Conservation (phyloP, 257 asterid species). For the Petunia axillaris region DNA sequence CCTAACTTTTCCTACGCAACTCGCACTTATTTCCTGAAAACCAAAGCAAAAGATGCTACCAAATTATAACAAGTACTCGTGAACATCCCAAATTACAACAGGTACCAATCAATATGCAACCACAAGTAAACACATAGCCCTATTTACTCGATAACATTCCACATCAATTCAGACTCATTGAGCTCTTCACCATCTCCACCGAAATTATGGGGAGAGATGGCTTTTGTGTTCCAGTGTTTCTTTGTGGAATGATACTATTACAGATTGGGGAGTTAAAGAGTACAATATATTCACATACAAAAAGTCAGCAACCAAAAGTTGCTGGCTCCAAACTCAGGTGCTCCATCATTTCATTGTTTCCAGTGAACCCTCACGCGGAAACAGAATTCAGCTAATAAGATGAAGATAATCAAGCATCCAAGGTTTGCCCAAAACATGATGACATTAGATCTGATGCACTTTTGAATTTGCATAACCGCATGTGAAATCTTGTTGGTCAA, state of each 20-base stretch:
- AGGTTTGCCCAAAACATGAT: background rate
- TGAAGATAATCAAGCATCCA: background rate
- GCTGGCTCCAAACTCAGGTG: conserved; percentile 3
- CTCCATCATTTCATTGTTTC: background rate
- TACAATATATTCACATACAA: conserved; percentile 20
- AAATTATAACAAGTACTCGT: background rate
- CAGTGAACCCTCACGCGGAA: background rate
- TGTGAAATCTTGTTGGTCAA: conserved; percentile 68
- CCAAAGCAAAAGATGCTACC: background rate
- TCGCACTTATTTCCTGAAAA: background rate
- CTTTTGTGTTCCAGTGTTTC: background rate
- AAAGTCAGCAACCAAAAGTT: background rate
- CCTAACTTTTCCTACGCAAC: too few relatives aligned
- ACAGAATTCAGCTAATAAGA: conserved; percentile 13
- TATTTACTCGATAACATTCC: background rate
- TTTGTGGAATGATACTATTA: background rate
- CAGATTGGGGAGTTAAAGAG: background rate
- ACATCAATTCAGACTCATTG: background rate
- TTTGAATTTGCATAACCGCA: conserved; percentile 45
- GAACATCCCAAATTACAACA: background rate
- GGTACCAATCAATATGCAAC: background rate
- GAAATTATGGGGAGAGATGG: background rate
- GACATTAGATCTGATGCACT: conserved; percentile 32
- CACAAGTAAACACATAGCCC: background rate
- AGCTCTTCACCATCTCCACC: conserved; percentile 7